Evolutionary conservation across 1,139 yeast species (phyloP).

Genomic region (Arxiozyma bovina): DNA sequence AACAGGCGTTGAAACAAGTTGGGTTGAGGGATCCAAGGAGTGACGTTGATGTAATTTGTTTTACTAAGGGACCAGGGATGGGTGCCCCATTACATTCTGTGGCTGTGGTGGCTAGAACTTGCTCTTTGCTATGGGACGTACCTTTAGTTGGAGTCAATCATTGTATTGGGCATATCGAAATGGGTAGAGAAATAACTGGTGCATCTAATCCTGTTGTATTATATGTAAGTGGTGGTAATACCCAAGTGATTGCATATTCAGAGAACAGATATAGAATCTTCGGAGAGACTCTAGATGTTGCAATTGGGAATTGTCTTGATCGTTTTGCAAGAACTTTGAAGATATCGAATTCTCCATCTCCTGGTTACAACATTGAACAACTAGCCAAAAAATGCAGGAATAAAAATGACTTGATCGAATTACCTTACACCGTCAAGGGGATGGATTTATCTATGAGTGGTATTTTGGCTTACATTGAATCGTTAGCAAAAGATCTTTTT

Average conservation of each 20-base stretch:
- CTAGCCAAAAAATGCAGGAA: slow-evolving; percentile 57
- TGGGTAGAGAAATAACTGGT: slow-evolving; percentile 97
- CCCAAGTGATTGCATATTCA: slow-evolving; percentile 95
- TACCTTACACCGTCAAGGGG: slow-evolving; percentile 96
- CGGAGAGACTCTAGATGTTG: slow-evolving; percentile 95
- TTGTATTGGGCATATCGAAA: slow-evolving; percentile 95
- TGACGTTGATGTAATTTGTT: slow-evolving; percentile 84
- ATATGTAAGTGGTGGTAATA: slow-evolving; percentile 96
- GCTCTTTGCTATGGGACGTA: slow-evolving; percentile 68
- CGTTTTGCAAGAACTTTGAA: slow-evolving; percentile 85
- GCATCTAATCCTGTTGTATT: slow-evolving; percentile 92
- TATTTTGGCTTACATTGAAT: slow-evolving; percentile 74
- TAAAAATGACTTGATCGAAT: slow-evolving; percentile 51
- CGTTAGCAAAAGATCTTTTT: slow-evolving; percentile 63
- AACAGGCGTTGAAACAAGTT: slow-evolving; percentile 58
- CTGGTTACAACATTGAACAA: slow-evolving; percentile 95
- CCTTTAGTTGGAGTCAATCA: slow-evolving; percentile 95
- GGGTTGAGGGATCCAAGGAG: slow-evolving; percentile 34
- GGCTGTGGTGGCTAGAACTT: slow-evolving; percentile 83
- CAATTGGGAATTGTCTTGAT: slow-evolving; percentile 94
- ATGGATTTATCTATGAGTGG: slow-evolving; percentile 98
- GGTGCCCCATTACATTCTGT: slow-evolving; percentile 96
- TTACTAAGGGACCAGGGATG: slow-evolving; percentile 99
- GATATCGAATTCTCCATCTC: slow-evolving; percentile 90
- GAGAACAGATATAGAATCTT: slow-evolving; percentile 87